Evolutionary conservation across 2,329 filamentous ascomycete genomes (phyloP).

Genomic region (Pseudocercospora fijiensis): DNA sequence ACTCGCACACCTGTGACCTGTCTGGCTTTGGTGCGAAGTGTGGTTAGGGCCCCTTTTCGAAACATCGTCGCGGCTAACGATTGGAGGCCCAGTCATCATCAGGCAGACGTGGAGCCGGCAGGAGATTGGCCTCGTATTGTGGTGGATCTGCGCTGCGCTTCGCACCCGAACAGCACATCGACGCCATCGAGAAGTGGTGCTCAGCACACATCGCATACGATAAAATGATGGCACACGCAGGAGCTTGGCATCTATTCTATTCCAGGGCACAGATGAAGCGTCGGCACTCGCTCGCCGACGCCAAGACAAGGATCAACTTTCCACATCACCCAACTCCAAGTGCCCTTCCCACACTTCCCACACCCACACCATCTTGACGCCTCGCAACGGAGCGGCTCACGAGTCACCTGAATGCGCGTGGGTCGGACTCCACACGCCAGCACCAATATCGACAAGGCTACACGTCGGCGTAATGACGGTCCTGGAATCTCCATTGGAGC

Average conservation of each 20-base stretch:
- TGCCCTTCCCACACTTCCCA: too few species aligned
- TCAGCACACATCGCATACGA: not conserved
- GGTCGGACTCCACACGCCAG: slow-evolving; percentile 1
- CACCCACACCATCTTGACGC: not conserved
- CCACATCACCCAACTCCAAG: not conserved
- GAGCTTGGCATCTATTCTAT: too few species aligned
- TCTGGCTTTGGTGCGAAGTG: not conserved
- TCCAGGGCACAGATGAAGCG: not conserved
- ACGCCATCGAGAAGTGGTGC: not conserved
- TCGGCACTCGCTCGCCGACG: not conserved
- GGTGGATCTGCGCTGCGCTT: not conserved
- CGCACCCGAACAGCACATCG: not conserved
- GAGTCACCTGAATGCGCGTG: not conserved
- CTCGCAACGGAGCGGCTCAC: slow-evolving; percentile 1
- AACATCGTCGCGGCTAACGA: not conserved
- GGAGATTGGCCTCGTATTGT: not conserved
- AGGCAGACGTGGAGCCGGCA: slow-evolving; percentile 4
- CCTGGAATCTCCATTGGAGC: slow-evolving; percentile 3
- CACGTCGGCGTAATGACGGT: not conserved
- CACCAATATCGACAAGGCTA: not conserved
- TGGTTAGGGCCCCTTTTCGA: slow-evolving; percentile 1
- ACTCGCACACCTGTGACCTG: not conserved
- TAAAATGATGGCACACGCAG: not conserved
- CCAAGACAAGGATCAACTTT: not conserved
- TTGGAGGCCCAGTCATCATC: slow-evolving; percentile 3